Evolutionary conservation across 176 grass and related monocot genomes (phyloP), one percentile per base, ranked within the genome.

Genomic region (Zoysia pacifica): DNA sequence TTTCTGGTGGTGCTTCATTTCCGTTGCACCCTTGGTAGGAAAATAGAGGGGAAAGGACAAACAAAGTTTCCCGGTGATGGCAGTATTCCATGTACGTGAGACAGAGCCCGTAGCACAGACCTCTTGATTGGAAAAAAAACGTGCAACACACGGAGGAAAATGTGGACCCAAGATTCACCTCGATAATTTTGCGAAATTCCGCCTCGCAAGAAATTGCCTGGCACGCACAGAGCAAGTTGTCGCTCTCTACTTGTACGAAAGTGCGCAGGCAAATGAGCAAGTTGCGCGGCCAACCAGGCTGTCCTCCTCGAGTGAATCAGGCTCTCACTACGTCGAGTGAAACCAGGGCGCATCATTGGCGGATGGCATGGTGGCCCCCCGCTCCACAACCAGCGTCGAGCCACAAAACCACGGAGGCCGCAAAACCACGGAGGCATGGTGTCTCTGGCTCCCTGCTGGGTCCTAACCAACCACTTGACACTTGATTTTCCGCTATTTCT

Each of bases 201-300:
- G 28, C 28, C 28, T 28, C 28, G 28, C 28, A 28, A 28, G 20
- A 18, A 63, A 77, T 63, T 13, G 64, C 64, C 70, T 41, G 12
- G 59, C 65, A 54, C 54, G 62, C 62, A 11, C 1, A 14, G 42
- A 35, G 19, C 39, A 39, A 37, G 28, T 28, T 55, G 28, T 65
- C 72, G 43, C 11, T 45, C 78, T 67, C 28, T 28, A 28, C 28
- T 28, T 28, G 28, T 75, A 70, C 18, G 47, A 70, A 88, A 88
- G 81, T 19, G 49, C 13, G 42, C 11, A 20, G 13, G 13, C 62
- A 64, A 9, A 36, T 62, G 61, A 39, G 7, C 86, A 83, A 83
- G 81, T 74, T 88, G 86, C 75, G 39, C 40, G 8, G 11, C 52
- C 47, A 45, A 12, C 16, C 48, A 54, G 14, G 10, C 38, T 40